phyloP scores from a whole-genome alignment of 495 filamentous ascomycete genomes.

The Aspergillus conjunctus region DNA sequence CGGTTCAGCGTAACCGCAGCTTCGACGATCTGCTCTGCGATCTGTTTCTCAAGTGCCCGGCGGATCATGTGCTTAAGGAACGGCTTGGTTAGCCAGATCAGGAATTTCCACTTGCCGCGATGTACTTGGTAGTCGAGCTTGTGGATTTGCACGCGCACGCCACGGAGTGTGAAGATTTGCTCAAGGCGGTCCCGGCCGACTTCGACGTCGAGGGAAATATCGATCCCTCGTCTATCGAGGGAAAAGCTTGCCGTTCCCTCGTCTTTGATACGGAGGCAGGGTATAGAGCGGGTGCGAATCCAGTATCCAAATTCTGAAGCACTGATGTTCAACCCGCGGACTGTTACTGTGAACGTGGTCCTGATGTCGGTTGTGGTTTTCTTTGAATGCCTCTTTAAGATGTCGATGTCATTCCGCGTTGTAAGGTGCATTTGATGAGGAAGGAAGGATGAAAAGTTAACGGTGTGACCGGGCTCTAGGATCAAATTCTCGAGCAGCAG shows the following conservation, averaged over 20 bases:
- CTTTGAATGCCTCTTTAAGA: slow-evolving; percentile 74
- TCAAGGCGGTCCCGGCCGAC: slow-evolving; percentile 73
- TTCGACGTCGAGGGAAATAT: slow-evolving; percentile 81
- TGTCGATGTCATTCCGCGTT: slow-evolving; percentile 82
- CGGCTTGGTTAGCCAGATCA: slow-evolving; percentile 84
- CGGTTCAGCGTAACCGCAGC: slow-evolving; percentile 73
- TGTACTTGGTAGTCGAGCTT: slow-evolving; percentile 78
- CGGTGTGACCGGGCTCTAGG: slow-evolving; percentile 80
- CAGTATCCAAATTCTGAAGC: slow-evolving; percentile 86
- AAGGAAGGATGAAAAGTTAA: slow-evolving; percentile 87
- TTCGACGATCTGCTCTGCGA: slow-evolving; percentile 71
- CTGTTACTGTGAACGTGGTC: slow-evolving; percentile 70
- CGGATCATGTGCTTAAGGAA: slow-evolving; percentile 79
- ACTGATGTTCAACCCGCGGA: slow-evolving; percentile 77
- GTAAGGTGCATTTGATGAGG: slow-evolving; percentile 80
- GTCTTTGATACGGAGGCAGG: slow-evolving; percentile 69
- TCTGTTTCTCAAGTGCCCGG: slow-evolving; percentile 73
- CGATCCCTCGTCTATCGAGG: slow-evolving; percentile 83
- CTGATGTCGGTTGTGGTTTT: slow-evolving; percentile 66
- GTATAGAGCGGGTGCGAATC: slow-evolving; percentile 66
- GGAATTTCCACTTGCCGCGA: slow-evolving; percentile 71
- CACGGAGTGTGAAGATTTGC: slow-evolving; percentile 75
- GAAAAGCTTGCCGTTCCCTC: slow-evolving; percentile 82
- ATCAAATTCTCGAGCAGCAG: slow-evolving; percentile 88
- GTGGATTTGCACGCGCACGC: slow-evolving; percentile 78